A percentile compares a stretch with the other conserved stretches of the same genome.
Evolutionary conservation across 805 yeast species (phyloP).

Genomic region (Candida corydali): DNA sequence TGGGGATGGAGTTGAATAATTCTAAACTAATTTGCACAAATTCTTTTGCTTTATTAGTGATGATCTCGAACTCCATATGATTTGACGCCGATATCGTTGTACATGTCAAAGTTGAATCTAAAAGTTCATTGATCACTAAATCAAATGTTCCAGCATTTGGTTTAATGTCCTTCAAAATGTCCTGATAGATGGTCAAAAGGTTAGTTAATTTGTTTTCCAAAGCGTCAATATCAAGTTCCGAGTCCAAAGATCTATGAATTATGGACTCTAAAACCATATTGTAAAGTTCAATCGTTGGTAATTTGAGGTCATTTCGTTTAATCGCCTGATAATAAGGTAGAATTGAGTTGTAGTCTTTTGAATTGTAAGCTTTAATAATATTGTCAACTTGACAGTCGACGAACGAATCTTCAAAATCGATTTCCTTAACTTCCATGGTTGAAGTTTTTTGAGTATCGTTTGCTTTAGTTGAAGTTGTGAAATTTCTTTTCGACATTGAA

Average conservation of each 20-base stretch:
- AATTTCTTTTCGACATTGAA: constrained; percentile 5
- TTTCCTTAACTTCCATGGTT: not conserved
- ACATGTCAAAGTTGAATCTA: constrained; percentile 43
- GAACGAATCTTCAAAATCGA: constrained; percentile 11
- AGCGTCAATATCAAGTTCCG: constrained; percentile 27
- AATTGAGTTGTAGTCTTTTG: constrained; percentile 27
- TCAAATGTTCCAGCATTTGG: constrained; percentile 57
- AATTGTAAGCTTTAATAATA: constrained; percentile 5
- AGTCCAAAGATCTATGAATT: constrained; percentile 45
- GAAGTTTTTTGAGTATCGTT: not conserved
- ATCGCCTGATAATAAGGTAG: constrained; percentile 40
- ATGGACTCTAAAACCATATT: constrained; percentile 55
- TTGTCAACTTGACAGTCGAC: constrained; percentile 1
- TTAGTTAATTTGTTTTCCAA: constrained; percentile 60
- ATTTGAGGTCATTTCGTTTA: constrained; percentile 28
- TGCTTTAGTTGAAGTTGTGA: constrained; percentile 2
- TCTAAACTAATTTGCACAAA: constrained; percentile 43
- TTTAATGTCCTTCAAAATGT: constrained; percentile 45
- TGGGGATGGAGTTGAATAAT: constrained; percentile 43
- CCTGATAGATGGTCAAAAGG: constrained; percentile 64
- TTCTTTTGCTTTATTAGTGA: constrained; percentile 41
- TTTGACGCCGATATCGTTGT: constrained; percentile 33
- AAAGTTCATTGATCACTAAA: constrained; percentile 43
- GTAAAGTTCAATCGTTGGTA: constrained; percentile 52
- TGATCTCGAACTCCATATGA: constrained; percentile 47